Conservation (phyloP, 257 asterid genomes). For the Paulownia fortunei region DNA sequence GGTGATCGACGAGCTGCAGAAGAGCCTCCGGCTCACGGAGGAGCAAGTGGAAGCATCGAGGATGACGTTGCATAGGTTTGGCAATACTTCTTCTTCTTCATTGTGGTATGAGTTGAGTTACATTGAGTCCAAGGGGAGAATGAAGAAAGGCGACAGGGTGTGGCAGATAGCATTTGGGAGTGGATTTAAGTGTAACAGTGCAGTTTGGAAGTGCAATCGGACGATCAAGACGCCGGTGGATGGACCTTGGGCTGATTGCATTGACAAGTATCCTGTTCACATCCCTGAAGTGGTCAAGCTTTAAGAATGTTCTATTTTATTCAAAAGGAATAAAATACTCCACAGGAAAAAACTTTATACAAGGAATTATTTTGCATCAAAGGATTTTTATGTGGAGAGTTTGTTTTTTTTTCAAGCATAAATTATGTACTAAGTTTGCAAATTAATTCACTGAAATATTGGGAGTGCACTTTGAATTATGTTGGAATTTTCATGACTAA, state of each 20-base stretch:
- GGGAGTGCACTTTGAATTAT: too few species aligned
- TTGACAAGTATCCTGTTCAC: conserved; percentile 54
- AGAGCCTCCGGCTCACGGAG: conserved; percentile 49
- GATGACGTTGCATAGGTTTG: conserved; percentile 66
- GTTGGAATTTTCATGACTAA: too few species aligned
- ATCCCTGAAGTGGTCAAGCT: conserved; percentile 56
- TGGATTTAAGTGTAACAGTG: conserved; percentile 66
- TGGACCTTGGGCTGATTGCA: conserved; percentile 61
- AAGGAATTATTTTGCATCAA: too few species aligned
- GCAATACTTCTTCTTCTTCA: conserved; percentile 75
- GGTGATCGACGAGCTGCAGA: conserved; percentile 75
- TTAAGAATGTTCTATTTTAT: not conserved
- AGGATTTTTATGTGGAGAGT: too few species aligned
- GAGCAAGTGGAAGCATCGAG: conserved; percentile 79
- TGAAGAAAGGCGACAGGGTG: conserved; percentile 67
- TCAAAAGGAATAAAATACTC: not conserved
- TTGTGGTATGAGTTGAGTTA: conserved; percentile 75
- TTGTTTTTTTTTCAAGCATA: not conserved
- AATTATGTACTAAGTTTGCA: not conserved
- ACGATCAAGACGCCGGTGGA: conserved; percentile 46
- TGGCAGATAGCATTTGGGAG: conserved; percentile 75
- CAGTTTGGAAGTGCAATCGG: conserved; percentile 56
- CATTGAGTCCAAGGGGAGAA: conserved; percentile 72
- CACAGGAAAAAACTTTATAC: not conserved
- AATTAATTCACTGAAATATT: too few species aligned